Conservation (phyloP, 2,329 filamentous ascomycete genomes). For the Penicillium sp. region DNA sequence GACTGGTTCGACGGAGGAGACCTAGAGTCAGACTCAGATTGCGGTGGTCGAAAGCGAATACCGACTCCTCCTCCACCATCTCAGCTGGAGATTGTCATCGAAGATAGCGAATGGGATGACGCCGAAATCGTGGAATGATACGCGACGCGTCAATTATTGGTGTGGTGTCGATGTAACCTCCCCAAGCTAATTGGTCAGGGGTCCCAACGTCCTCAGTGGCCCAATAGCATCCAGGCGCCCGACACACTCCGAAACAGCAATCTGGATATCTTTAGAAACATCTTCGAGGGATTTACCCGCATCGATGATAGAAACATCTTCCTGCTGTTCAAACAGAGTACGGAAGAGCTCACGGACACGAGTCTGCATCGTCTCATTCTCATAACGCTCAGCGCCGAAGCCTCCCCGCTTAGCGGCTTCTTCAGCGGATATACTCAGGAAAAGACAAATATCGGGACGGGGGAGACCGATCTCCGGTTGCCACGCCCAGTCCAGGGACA, state of each 20-base stretch:
- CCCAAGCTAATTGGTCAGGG: constrained; percentile 28
- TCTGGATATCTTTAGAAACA: constrained; percentile 51
- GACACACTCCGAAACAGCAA: constrained; percentile 34
- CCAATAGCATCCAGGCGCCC: constrained; percentile 37
- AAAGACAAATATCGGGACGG: constrained; percentile 83
- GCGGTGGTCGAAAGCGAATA: constrained; percentile 11
- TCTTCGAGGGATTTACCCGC: constrained; percentile 57
- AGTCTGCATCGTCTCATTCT: constrained; percentile 79
- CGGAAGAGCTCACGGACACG: constrained; percentile 76
- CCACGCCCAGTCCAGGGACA: constrained; percentile 79
- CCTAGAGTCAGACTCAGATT: constrained; percentile 33
- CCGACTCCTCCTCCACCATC: constrained; percentile 14
- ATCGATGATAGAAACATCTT: constrained; percentile 58
- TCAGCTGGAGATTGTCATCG: constrained; percentile 51
- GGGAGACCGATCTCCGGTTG: constrained; percentile 85
- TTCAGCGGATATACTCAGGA: constrained; percentile 78
- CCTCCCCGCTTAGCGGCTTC: constrained; percentile 78
- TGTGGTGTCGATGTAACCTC: not conserved
- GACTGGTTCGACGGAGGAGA: constrained; percentile 38
- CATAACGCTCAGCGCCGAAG: constrained; percentile 87
- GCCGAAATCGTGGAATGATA: constrained; percentile 48
- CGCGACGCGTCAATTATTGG: not conserved
- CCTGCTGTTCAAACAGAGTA: constrained; percentile 52
- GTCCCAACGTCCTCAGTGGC: constrained; percentile 40
- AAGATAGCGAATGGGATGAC: constrained; percentile 61